These are phyloP conservation scores for Hylodesmum podocarpum DNA, from an alignment of 306 rosid genomes.

Conservation along the genomic window DNA sequence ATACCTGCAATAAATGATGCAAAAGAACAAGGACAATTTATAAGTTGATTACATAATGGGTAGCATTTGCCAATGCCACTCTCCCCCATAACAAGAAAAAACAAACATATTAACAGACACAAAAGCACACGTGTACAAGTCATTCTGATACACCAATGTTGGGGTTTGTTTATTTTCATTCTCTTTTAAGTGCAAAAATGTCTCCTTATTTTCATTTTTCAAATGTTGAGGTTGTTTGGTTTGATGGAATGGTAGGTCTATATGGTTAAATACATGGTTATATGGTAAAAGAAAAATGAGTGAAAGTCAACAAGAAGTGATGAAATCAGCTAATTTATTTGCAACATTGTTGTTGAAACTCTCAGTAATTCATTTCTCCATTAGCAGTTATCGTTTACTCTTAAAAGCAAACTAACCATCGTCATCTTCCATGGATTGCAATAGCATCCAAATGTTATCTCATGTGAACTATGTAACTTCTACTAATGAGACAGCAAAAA, in stretches of 20 bases:
- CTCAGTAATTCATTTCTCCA: slow-evolving; percentile 7
- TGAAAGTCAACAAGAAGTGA: too few species aligned
- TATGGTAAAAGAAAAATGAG: neutral
- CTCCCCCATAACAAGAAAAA: neutral
- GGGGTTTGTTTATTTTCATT: neutral
- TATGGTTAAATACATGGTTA: neutral
- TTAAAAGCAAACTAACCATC: neutral
- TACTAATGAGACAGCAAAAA: neutral
- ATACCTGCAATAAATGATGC: slow-evolving; percentile 53
- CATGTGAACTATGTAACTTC: neutral
- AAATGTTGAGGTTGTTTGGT: neutral
- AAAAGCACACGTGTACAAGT: neutral
- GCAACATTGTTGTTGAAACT: neutral
- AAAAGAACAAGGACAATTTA: neutral
- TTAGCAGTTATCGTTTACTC: neutral
- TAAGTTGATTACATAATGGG: slow-evolving; percentile 2
- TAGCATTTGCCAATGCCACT: neutral
- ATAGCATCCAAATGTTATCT: slow-evolving; percentile 19
- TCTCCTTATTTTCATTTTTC: neutral
- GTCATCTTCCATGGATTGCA: slow-evolving; percentile 8
- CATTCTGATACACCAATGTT: neutral
- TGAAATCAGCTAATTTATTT: neutral
- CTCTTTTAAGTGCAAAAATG: neutral
- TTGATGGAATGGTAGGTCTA: too few species aligned
- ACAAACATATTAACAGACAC: neutral